phyloP scores from a whole-genome alignment of 1,284 basidiomycete species.

The Meira nashicola region DNA sequence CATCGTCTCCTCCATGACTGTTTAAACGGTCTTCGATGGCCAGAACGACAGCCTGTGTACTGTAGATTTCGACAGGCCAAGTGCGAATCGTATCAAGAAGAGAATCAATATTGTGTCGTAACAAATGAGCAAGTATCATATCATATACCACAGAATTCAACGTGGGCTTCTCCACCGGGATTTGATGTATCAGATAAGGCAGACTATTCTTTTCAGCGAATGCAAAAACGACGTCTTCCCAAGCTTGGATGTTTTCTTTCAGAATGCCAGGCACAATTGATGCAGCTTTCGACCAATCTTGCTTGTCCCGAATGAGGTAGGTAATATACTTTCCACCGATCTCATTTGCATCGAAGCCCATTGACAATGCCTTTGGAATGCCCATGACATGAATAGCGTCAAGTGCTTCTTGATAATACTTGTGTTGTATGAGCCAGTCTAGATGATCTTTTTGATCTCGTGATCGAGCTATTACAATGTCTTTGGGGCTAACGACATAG shows the following conservation, averaged over 20 bases:
- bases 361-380: slow-evolving; percentile 25
- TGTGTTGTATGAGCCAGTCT: slow-evolving; percentile 81
- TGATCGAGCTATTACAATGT: slow-evolving; percentile 76
- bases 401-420: slow-evolving; percentile 82
- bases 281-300: slow-evolving; percentile 77
- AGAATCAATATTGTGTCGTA: slow-evolving; percentile 65
- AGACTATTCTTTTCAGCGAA: slow-evolving; percentile 80
- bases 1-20: slow-evolving; percentile 39
- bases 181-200: slow-evolving; percentile 78
- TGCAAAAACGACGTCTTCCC: slow-evolving; percentile 92
- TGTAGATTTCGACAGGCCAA: slow-evolving; percentile 90
- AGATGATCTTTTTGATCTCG: slow-evolving; percentile 86
- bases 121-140: slow-evolving; percentile 84
- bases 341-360: slow-evolving; percentile 60
- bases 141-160: slow-evolving; percentile 84
- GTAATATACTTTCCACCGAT: slow-evolving; percentile 46
- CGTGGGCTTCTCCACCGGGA: slow-evolving; percentile 76
- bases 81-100: slow-evolving; percentile 69
- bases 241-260: slow-evolving; percentile 69
- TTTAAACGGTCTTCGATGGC: slow-evolving; percentile 77
- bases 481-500: slow-evolving; percentile 77
- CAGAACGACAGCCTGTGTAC: slow-evolving; percentile 76
- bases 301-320: slow-evolving; percentile 56
- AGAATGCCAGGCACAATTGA: slow-evolving; percentile 81
- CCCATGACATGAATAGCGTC: slow-evolving; percentile 70